phyloP scores from a whole-genome alignment of 805 yeast genomes.

The Diddensiella santjacobensis region DNA sequence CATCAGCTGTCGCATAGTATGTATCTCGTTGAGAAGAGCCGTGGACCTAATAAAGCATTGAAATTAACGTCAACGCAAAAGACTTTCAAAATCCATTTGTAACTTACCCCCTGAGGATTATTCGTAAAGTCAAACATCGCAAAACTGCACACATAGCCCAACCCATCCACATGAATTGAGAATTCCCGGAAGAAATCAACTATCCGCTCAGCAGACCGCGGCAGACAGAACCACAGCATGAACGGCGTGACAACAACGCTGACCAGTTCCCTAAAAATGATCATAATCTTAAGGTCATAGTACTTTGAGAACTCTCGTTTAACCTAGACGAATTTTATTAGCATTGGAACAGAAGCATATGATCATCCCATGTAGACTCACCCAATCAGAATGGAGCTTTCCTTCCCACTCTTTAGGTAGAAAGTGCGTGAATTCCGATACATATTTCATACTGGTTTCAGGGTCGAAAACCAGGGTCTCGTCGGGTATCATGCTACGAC shows the following conservation, averaged over 20 bases:
- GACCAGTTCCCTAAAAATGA: constrained; percentile 71
- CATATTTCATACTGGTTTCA: constrained; percentile 74
- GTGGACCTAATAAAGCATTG: too few species aligned
- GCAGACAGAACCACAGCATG: constrained; percentile 79
- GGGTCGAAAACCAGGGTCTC: constrained; percentile 84
- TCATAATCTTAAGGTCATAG: constrained; percentile 67
- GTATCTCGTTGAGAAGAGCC: not conserved
- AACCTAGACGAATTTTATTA: constrained; percentile 51
- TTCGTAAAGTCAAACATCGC: constrained; percentile 86
- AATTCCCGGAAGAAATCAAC: constrained; percentile 89
- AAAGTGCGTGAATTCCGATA: constrained; percentile 86
- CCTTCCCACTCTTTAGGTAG: constrained; percentile 86
- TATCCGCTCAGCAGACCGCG: constrained; percentile 66
- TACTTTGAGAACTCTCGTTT: constrained; percentile 76
- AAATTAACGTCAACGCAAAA: not conserved
- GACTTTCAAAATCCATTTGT: not conserved
- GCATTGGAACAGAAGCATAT: too few species aligned
- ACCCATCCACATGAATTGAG: constrained; percentile 86
- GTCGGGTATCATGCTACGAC: constrained; percentile 64
- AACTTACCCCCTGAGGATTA: constrained; percentile 29
- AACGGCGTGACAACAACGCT: constrained; percentile 85
- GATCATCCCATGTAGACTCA: too few species aligned
- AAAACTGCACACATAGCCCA: constrained; percentile 90
- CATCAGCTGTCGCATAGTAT: constrained; percentile 50
- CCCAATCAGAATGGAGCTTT: constrained; percentile 64